These are phyloP conservation scores for Jackrogersella minutella DNA, from an alignment of 495 filamentous ascomycete genomes.

Conservation along the genomic window DNA sequence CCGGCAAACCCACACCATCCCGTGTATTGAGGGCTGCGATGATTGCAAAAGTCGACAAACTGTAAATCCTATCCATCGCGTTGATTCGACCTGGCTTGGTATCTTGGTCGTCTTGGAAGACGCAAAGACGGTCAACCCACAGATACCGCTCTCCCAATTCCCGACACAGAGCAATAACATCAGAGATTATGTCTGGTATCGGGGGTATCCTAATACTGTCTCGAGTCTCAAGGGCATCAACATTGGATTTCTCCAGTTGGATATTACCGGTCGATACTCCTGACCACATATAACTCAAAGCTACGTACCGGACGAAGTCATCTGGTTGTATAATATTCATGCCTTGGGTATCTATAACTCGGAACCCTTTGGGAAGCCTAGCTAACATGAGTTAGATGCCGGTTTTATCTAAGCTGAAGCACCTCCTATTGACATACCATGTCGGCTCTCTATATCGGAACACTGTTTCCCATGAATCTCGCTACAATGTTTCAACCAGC, in stretches of 20 bases:
- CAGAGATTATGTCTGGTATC: background rate
- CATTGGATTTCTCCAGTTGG: background rate
- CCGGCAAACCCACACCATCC: background rate
- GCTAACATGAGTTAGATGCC: background rate
- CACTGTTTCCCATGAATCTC: background rate
- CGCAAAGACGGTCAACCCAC: background rate
- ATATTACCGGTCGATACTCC: background rate
- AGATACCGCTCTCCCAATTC: background rate
- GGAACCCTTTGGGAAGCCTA: background rate
- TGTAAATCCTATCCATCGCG: background rate
- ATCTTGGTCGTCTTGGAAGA: background rate
- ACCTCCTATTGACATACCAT: background rate
- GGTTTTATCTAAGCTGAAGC: background rate
- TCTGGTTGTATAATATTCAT: background rate
- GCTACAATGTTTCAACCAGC: background rate
- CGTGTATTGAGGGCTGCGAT: background rate
- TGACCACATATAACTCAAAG: constrained; percentile 1
- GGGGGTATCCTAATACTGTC: background rate
- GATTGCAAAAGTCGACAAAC: background rate
- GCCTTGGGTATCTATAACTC: background rate
- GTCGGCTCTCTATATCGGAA: background rate
- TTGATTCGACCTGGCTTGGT: background rate
- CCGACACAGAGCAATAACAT: background rate
- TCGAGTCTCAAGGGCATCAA: background rate
- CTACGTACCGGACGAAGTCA: background rate